These are phyloP conservation scores for Dictyophora rubrovolvata DNA, from an alignment of 768 basidiomycete species.

Conservation along the genomic window DNA sequence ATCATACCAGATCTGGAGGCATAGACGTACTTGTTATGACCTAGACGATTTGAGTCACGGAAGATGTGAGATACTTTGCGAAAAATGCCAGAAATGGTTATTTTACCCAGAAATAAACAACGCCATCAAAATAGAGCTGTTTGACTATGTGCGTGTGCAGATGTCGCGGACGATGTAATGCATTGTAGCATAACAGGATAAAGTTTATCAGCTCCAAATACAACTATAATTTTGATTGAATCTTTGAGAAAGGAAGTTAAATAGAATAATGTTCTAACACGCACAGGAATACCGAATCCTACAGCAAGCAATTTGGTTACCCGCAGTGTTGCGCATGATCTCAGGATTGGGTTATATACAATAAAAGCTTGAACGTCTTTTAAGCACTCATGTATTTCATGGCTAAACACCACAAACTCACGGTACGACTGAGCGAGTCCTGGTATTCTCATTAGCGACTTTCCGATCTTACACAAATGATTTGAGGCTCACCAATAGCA, in stretches of 20 bases:
- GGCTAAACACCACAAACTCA: neutral
- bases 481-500: neutral
- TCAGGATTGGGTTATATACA: too few species aligned
- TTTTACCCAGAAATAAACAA: neutral
- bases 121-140: conserved; percentile 1
- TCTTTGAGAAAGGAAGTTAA: neutral
- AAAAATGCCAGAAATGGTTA: neutral
- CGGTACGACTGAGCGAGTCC: neutral
- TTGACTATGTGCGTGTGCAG: neutral
- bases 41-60: neutral
- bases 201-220: neutral
- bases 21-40: neutral
- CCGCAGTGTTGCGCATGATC: too few species aligned
- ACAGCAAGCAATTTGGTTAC: neutral
- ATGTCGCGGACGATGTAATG: neutral
- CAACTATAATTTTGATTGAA: neutral
- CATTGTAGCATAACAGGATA: neutral
- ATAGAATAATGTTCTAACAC: neutral
- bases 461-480: neutral
- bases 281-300: neutral
- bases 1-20: too few species aligned
- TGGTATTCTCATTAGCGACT: neutral
- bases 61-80: neutral
- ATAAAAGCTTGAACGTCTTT: too few species aligned
- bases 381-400: too few species aligned